Evolutionary conservation across 2,329 filamentous ascomycete genomes (phyloP).

Genomic region (Apiospora malaysiana): DNA sequence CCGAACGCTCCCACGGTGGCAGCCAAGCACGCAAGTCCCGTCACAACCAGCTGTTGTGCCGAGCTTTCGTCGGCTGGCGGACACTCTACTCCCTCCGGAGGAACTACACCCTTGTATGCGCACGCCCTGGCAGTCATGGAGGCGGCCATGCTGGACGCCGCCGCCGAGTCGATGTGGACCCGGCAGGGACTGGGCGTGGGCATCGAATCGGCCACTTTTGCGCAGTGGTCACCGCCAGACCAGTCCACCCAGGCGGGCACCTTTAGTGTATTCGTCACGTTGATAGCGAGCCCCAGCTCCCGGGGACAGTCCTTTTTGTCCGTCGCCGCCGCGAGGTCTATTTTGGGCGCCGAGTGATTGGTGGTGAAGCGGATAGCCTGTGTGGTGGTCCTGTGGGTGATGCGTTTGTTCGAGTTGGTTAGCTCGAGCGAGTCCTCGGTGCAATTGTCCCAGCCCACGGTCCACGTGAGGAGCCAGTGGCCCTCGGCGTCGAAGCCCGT

Average conservation of each 20-base stretch:
- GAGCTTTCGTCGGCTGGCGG: background rate
- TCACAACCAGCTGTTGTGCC: background rate
- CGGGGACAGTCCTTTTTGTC: conserved; percentile 19
- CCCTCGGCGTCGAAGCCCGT: background rate
- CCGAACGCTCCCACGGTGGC: background rate
- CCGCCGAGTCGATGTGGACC: conserved; percentile 23
- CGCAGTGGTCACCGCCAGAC: background rate
- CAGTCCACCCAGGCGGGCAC: background rate
- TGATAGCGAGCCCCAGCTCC: background rate
- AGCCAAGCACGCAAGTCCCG: background rate
- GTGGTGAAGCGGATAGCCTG: background rate
- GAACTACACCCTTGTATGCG: background rate
- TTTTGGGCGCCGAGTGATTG: conserved; percentile 17
- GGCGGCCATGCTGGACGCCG: conserved; percentile 22
- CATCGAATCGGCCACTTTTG: background rate
- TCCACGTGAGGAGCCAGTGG: conserved; percentile 6
- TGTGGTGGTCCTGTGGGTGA: background rate
- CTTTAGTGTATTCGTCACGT: background rate
- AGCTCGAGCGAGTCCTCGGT: conserved; percentile 5
- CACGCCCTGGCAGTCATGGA: background rate
- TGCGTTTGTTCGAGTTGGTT: background rate
- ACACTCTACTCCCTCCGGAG: background rate
- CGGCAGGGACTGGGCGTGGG: conserved; percentile 21
- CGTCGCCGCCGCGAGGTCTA: conserved; percentile 28
- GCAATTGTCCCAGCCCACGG: conserved; percentile 17